These are phyloP conservation scores for Eremothecium coryli DNA, from an alignment of 1,139 yeast genomes.

Conservation along the genomic window DNA sequence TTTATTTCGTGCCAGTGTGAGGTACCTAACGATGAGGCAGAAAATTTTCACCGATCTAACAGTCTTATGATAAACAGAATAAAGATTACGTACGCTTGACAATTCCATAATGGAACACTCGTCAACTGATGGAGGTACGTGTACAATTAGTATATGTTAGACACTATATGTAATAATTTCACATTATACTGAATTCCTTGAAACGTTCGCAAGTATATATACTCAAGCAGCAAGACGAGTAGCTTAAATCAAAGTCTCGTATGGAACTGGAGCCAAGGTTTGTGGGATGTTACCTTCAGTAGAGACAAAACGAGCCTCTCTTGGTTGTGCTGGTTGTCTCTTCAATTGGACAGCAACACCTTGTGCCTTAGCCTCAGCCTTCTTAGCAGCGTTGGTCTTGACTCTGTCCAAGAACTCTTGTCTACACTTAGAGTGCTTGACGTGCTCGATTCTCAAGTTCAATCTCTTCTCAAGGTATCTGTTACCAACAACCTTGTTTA, in stretches of 20 bases:
- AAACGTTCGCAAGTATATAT: slow-evolving; percentile 16
- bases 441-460: slow-evolving; percentile 97
- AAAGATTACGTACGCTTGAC: too few relatives aligned
- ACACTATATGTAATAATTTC: slow-evolving; percentile 18
- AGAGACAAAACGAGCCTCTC: slow-evolving; percentile 78
- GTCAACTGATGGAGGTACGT: slow-evolving; percentile 12
- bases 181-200: slow-evolving; percentile 11
- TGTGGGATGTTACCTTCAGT: slow-evolving; percentile 79
- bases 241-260: slow-evolving; percentile 95
- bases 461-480: slow-evolving; percentile 98
- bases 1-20: too few relatives aligned
- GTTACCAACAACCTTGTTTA: slow-evolving; percentile 98
- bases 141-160: slow-evolving; percentile 20
- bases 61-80: too few relatives aligned
- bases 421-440: slow-evolving; percentile 99
- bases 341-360: slow-evolving; percentile 88
- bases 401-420: slow-evolving; percentile 98
- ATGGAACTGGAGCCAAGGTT: slow-evolving; percentile 97
- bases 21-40: too few relatives aligned
- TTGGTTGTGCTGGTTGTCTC: slow-evolving; percentile 98
- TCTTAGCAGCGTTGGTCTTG: slow-evolving; percentile 88
- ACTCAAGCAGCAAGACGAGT: slow-evolving; percentile 12
- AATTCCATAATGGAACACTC: too few relatives aligned
- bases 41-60: too few relatives aligned
- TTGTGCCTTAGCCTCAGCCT: slow-evolving; percentile 88